Conservation (phyloP, 768 basidiomycete genomes). For the Tephrocybe sp. region DNA sequence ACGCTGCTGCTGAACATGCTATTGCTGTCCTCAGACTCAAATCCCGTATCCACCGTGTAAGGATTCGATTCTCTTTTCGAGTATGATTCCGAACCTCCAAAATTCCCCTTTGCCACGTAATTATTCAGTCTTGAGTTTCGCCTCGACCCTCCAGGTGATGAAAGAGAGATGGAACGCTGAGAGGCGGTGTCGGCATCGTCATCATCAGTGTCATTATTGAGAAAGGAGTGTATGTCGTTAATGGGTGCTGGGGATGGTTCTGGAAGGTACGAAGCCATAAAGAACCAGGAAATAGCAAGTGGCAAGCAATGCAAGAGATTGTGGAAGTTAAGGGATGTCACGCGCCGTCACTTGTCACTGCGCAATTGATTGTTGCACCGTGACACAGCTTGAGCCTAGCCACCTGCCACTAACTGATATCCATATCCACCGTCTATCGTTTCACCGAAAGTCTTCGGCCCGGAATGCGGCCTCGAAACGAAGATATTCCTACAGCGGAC, state of each 20-base stretch:
- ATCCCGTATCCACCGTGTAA: conserved; percentile 53
- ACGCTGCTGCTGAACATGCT: conserved; percentile 47
- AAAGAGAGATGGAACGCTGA: conserved; percentile 74
- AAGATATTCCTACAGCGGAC: no score
- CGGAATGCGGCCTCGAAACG: no score
- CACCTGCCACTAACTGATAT: no score
- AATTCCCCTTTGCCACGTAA: conserved; percentile 14
- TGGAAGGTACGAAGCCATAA: conserved; percentile 29
- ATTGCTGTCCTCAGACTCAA: conserved; percentile 54
- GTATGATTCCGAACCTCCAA: conserved; percentile 25
- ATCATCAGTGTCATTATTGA: conserved; percentile 35
- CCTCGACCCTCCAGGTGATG: conserved; percentile 60
- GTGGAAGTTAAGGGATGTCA: no score
- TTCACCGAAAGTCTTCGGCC: no score
- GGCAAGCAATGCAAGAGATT: no score
- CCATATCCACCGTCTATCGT: no score
- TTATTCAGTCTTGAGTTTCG: conserved; percentile 33
- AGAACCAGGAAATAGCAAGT: background rate
- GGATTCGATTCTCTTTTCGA: conserved; percentile 43
- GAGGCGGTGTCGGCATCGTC: conserved; percentile 78
- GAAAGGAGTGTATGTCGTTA: conserved; percentile 27
- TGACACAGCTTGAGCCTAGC: no score
- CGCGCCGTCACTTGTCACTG: no score
- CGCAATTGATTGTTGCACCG: no score
- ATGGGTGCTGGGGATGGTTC: conserved; percentile 31